Percentiles rank a stretch among this genome's conserved stretches.
phyloP scores from a whole-genome alignment of 805 yeast species.

The Candida peoriensis region DNA sequence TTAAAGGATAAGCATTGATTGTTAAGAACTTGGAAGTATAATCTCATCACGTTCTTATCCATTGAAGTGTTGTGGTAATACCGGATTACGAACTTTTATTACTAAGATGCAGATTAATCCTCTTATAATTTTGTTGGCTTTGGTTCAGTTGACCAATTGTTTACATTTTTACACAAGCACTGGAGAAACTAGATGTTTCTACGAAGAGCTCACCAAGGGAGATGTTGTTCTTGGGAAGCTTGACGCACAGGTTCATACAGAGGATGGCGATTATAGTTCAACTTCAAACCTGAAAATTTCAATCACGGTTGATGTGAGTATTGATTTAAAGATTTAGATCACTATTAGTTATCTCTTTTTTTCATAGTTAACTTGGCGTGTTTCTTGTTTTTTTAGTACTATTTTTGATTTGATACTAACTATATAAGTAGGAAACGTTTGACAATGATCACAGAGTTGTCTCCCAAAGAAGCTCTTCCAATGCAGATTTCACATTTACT shows the following conservation, averaged over 20 bases:
- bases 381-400: not conserved
- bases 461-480: slow-evolving; percentile 53
- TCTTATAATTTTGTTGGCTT: not conserved
- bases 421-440: slow-evolving; percentile 49
- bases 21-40: no score
- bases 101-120: slow-evolving; percentile 3
- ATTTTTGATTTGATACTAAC: slow-evolving; percentile 2
- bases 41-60: no score
- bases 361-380: no score
- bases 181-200: slow-evolving; percentile 77
- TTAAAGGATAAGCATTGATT: no score
- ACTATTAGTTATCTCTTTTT: no score
- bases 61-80: no score
- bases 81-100: no score
- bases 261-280: slow-evolving; percentile 42
- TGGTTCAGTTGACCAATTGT: slow-evolving; percentile 8
- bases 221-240: slow-evolving; percentile 79
- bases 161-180: slow-evolving; percentile 77
- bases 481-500: slow-evolving; percentile 73
- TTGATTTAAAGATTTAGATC: no score
- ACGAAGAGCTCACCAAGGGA: slow-evolving; percentile 69
- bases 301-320: slow-evolving; percentile 59
- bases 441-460: slow-evolving; percentile 79
- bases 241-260: slow-evolving; percentile 55
- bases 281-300: slow-evolving; percentile 55